phyloP scores from a whole-genome alignment of 805 yeast species.

The Wickerhamomyces bovis region DNA sequence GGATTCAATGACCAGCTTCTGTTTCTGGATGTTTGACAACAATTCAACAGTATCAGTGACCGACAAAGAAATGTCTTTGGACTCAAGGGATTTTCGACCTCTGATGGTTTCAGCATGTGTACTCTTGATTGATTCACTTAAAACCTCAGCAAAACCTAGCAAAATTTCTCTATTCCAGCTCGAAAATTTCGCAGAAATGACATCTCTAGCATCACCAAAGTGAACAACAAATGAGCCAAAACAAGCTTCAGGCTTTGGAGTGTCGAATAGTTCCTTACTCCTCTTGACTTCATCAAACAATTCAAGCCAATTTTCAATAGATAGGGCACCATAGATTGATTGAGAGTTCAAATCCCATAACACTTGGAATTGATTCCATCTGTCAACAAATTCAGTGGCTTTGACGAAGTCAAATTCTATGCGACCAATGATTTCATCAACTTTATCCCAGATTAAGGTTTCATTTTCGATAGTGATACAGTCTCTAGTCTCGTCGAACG shows the following conservation, averaged over 20 bases:
- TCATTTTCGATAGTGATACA: conserved; percentile 5
- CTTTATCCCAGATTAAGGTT: conserved; percentile 7
- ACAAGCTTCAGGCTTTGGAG: conserved; percentile 31
- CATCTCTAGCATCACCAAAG: conserved; percentile 46
- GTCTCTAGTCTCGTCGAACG: conserved; percentile 13
- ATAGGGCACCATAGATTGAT: conserved; percentile 31
- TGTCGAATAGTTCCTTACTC: conserved; percentile 44
- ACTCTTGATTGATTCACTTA: conserved; percentile 27
- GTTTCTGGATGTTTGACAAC: conserved; percentile 32
- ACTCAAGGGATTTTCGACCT: conserved; percentile 34
- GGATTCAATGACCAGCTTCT: conserved; percentile 10
- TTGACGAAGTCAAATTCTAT: conserved; percentile 29
- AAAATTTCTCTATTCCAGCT: conserved; percentile 47
- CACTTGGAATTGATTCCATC: conserved; percentile 52
- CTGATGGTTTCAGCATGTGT: conserved; percentile 28
- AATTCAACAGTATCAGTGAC: conserved; percentile 32
- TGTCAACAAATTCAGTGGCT: conserved; percentile 33
- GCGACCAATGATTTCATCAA: conserved; percentile 18
- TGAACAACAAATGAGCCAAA: conserved; percentile 42
- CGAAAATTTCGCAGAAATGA: conserved; percentile 50
- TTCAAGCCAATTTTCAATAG: conserved; percentile 42
- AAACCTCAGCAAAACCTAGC: conserved; percentile 32
- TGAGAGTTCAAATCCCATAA: conserved; percentile 52
- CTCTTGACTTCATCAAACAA: conserved; percentile 37
- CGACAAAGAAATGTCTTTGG: conserved; percentile 27